Conservation (phyloP, 306 rosid species). For the Cicer chorassanicum region DNA sequence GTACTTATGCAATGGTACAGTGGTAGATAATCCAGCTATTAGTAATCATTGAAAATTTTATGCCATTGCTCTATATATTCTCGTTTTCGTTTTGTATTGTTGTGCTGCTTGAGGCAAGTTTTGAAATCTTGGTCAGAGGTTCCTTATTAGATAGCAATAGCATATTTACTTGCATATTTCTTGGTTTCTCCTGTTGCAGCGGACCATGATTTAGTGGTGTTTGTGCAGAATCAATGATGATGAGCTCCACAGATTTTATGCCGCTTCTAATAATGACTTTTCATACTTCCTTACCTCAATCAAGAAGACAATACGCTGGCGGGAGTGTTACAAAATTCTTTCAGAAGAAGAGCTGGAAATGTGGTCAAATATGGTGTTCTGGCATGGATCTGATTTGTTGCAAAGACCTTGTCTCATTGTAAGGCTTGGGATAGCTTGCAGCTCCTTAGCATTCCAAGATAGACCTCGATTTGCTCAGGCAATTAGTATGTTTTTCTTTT, state of each 20-base stretch:
- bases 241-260: conserved; percentile 76
- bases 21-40: conserved; percentile 15
- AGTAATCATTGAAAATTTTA: not conserved
- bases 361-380: conserved; percentile 83
- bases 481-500: conserved; percentile 60
- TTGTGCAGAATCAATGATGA: conserved; percentile 84
- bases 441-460: conserved; percentile 62
- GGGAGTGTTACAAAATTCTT: conserved; percentile 73
- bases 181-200: conserved; percentile 64
- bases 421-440: conserved; percentile 80
- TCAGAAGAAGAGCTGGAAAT: conserved; percentile 72
- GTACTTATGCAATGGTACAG: conserved; percentile 7
- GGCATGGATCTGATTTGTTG: conserved; percentile 82
- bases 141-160: conserved; percentile 52
- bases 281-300: conserved; percentile 68
- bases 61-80: conserved; percentile 16
- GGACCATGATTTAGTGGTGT: conserved; percentile 68
- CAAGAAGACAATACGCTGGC: conserved; percentile 85
- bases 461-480: conserved; percentile 85
- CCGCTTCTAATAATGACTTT: conserved; percentile 71
- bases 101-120: conserved; percentile 33
- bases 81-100: conserved; percentile 33
- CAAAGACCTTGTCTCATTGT: conserved; percentile 79
- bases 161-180: conserved; percentile 50
- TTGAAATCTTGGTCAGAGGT: conserved; percentile 41